phyloP scores from a whole-genome alignment of 2,329 filamentous ascomycete genomes.

The Coleophoma cylindrospora region DNA sequence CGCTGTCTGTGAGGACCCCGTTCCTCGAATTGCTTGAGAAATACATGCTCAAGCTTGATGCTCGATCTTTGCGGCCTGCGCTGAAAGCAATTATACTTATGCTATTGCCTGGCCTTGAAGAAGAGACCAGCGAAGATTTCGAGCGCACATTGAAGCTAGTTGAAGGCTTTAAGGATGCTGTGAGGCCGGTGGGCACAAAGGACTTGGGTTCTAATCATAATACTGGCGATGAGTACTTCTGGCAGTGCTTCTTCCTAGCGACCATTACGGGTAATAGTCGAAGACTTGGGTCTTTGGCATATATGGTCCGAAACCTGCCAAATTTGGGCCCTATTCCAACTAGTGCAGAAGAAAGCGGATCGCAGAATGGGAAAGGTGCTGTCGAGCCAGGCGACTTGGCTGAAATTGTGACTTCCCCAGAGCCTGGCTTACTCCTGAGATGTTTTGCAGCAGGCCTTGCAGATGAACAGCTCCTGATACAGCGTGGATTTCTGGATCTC shows the following conservation, averaged over 20 bases:
- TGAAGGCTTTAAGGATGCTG: constrained; percentile 68
- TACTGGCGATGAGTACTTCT: constrained; percentile 81
- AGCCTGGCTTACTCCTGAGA: constrained; percentile 83
- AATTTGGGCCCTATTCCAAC: constrained; percentile 47
- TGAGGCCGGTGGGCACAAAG: constrained; percentile 49
- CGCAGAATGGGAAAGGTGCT: constrained; percentile 24
- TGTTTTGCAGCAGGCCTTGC: constrained; percentile 87
- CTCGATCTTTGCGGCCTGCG: constrained; percentile 71
- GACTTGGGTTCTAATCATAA: constrained; percentile 47
- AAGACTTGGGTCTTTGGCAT: constrained; percentile 82
- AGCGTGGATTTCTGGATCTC: constrained; percentile 89
- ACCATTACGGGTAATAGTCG: constrained; percentile 85
- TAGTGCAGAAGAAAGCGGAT: constrained; percentile 20
- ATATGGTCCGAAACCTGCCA: constrained; percentile 74
- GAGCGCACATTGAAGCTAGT: constrained; percentile 78
- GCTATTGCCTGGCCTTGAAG: constrained; percentile 87
- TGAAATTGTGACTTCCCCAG: constrained; percentile 74
- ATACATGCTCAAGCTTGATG: constrained; percentile 69
- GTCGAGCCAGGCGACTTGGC: constrained; percentile 46
- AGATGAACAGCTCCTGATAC: constrained; percentile 86
- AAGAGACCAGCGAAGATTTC: constrained; percentile 96
- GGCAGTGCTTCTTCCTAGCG: constrained; percentile 95
- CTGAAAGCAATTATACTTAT: constrained; percentile 86
- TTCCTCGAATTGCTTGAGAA: constrained; percentile 82
- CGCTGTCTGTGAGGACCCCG: constrained; percentile 79